Evolutionary conservation across 1,139 yeast species (phyloP).

Genomic region (Candida albicans): DNA sequence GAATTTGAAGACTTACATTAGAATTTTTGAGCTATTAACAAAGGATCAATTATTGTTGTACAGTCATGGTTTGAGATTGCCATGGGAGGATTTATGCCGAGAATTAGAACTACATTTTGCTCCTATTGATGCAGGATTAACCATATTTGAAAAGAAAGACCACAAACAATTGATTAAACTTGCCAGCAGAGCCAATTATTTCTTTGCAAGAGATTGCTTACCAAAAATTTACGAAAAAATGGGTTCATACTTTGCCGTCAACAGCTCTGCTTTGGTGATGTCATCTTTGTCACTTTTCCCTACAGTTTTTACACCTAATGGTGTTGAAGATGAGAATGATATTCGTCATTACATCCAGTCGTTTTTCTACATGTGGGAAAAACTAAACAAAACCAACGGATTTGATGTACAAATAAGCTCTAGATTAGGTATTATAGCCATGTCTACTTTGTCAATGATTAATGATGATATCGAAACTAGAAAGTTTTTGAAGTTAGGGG

Average conservation of each 20-base stretch:
- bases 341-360: constrained; percentile 60
- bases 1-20: constrained; percentile 62
- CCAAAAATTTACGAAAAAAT: constrained; percentile 39
- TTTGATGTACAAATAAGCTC: constrained; percentile 70
- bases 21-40: constrained; percentile 59
- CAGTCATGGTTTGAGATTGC: constrained; percentile 41
- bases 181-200: constrained; percentile 49
- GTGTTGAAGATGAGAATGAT: constrained; percentile 32
- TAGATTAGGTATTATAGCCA: constrained; percentile 62
- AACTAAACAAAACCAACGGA: constrained; percentile 54
- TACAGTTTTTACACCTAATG: constrained; percentile 24
- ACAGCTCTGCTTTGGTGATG: constrained; percentile 58
- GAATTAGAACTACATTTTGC: constrained; percentile 39
- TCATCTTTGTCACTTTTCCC: constrained; percentile 63
- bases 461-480: constrained; percentile 24
- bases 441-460: constrained; percentile 41
- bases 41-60: constrained; percentile 48
- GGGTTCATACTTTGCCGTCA: constrained; percentile 52
- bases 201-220: constrained; percentile 40
- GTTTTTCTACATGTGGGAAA: constrained; percentile 73
- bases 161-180: constrained; percentile 43
- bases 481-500: constrained; percentile 19
- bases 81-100: constrained; percentile 51
- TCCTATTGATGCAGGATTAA: constrained; percentile 29
- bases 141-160: constrained; percentile 42